A percentile compares a stretch with the other conserved stretches of the same genome.
These are phyloP conservation scores for Colletotrichum filicis DNA, from an alignment of 2,329 filamentous ascomycete species.

Conservation along the genomic window DNA sequence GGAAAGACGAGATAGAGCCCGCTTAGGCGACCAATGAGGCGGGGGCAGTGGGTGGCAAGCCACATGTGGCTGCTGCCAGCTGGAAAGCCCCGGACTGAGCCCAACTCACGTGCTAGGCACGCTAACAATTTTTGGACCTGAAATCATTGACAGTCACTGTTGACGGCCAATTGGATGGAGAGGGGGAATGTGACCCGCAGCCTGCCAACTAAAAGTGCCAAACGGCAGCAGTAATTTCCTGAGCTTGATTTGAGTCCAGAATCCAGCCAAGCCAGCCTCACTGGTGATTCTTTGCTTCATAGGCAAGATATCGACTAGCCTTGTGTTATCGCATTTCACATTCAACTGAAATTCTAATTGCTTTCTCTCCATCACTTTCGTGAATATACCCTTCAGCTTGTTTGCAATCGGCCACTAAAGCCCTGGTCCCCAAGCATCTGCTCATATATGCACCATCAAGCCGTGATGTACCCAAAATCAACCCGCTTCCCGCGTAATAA, in stretches of 20 bases:
- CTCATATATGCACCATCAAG: constrained; percentile 30
- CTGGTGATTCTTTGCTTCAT: background rate
- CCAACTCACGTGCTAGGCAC: constrained; percentile 21
- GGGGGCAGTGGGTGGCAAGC: background rate
- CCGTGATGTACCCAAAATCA: constrained; percentile 23
- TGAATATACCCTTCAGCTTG: background rate
- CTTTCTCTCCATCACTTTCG: background rate
- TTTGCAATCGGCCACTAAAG: background rate
- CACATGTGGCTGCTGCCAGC: constrained; percentile 12
- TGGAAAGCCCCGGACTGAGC: constrained; percentile 9
- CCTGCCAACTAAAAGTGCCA: too few species aligned
- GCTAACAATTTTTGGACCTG: background rate
- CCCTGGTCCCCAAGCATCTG: background rate
- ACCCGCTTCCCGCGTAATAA: background rate
- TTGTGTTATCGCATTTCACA: background rate
- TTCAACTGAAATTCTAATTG: background rate
- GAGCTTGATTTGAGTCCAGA: background rate
- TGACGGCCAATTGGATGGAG: background rate
- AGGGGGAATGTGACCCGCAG: background rate
- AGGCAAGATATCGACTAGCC: background rate
- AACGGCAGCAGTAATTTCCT: background rate
- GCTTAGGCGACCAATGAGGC: constrained; percentile 51
- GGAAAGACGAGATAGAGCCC: constrained; percentile 45
- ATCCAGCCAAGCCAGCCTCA: too few species aligned
- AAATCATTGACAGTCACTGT: background rate